phyloP scores from a whole-genome alignment of 805 yeast genomes.

The Saccharomyces eubayanus region DNA sequence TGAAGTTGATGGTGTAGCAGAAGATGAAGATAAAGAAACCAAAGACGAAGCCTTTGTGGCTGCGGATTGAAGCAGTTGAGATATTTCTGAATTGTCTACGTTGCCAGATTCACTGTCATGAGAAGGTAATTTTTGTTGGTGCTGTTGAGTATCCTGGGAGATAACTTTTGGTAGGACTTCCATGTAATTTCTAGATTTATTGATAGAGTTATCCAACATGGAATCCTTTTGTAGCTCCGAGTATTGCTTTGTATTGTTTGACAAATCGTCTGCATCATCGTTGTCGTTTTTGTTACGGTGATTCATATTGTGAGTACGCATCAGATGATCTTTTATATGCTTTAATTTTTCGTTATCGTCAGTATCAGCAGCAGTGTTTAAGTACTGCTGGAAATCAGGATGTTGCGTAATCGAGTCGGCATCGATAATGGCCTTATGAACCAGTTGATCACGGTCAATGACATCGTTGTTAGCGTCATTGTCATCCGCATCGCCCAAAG shows the following conservation, averaged over 20 bases:
- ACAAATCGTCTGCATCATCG: slow-evolving; percentile 1
- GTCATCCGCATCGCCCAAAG: slow-evolving; percentile 36
- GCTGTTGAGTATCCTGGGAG: neutral
- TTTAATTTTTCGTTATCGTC: slow-evolving; percentile 10
- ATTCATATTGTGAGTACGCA: neutral
- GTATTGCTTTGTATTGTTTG: neutral
- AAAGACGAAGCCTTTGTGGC: slow-evolving; percentile 30
- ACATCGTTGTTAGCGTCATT: slow-evolving; percentile 30
- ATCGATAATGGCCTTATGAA: slow-evolving; percentile 62
- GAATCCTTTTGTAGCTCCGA: neutral
- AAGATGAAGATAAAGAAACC: neutral
- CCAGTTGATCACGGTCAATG: slow-evolving; percentile 54
- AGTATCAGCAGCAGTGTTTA: slow-evolving; percentile 26
- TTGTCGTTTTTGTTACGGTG: neutral
- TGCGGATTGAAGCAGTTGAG: slow-evolving; percentile 33
- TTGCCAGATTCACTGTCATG: neutral
- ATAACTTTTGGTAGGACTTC: slow-evolving; percentile 13
- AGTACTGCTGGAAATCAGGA: slow-evolving; percentile 32
- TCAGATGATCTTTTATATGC: neutral
- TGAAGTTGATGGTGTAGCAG: slow-evolving; percentile 9
- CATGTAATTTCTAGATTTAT: neutral
- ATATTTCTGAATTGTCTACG: slow-evolving; percentile 22
- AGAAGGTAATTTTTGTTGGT: neutral
- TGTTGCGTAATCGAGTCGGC: slow-evolving; percentile 53
- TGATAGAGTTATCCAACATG: neutral